These are phyloP conservation scores for Exophiala mesophila DNA, from an alignment of 2,329 filamentous ascomycete species.

Conservation along the genomic window DNA sequence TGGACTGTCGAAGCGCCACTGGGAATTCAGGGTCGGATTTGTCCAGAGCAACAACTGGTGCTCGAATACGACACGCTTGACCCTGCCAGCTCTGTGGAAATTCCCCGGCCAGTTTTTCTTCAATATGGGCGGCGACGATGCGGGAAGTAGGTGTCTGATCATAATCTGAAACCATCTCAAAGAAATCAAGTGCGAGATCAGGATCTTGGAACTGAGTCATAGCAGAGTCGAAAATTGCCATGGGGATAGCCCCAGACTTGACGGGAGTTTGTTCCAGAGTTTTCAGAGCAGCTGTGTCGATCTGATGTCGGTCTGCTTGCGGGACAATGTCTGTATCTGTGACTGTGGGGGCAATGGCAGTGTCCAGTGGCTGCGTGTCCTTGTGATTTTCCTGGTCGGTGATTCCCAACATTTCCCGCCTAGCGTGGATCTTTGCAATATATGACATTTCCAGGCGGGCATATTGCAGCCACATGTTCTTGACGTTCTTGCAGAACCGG, in stretches of 20 bases:
- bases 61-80: slow-evolving; percentile 65
- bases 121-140: slow-evolving; percentile 68
- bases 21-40: slow-evolving; percentile 67
- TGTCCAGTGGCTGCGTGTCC: slow-evolving; percentile 50
- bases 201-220: slow-evolving; percentile 68
- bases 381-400: slow-evolving; percentile 47
- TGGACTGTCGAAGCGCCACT: slow-evolving; percentile 59
- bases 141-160: slow-evolving; percentile 58
- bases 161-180: slow-evolving; percentile 71
- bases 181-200: slow-evolving; percentile 68
- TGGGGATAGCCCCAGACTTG: slow-evolving; percentile 85
- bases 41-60: slow-evolving; percentile 63
- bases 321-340: slow-evolving; percentile 60
- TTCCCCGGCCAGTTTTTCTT: slow-evolving; percentile 56
- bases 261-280: slow-evolving; percentile 69
- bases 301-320: slow-evolving; percentile 47
- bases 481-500: slow-evolving; percentile 76
- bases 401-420: slow-evolving; percentile 63
- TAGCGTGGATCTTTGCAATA: slow-evolving; percentile 71
- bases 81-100: slow-evolving; percentile 60
- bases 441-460: slow-evolving; percentile 89
- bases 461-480: slow-evolving; percentile 80
- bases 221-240: slow-evolving; percentile 84
- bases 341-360: slow-evolving; percentile 51
- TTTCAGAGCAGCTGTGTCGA: slow-evolving; percentile 54